These are phyloP conservation scores for Zymoseptoria pseudotritici DNA, from an alignment of 2,329 filamentous ascomycete species.

Conservation along the genomic window DNA sequence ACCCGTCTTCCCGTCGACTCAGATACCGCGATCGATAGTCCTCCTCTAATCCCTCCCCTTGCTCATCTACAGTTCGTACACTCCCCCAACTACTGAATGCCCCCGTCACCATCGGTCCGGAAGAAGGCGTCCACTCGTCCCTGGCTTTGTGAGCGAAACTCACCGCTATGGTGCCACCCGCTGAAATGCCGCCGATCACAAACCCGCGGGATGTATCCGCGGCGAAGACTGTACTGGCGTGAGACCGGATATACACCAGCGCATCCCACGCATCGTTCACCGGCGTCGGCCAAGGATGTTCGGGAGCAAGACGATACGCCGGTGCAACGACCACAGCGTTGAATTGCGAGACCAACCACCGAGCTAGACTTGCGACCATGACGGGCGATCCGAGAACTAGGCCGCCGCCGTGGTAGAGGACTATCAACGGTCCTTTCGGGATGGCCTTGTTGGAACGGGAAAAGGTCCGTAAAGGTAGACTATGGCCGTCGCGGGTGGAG, in stretches of 20 bases:
- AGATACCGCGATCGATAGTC: conserved; percentile 32
- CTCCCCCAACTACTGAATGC: conserved; percentile 39
- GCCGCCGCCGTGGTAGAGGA: conserved; percentile 21
- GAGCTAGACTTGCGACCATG: conserved; percentile 10
- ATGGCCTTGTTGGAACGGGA: no score
- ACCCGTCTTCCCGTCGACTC: conserved; percentile 35
- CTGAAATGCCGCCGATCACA: conserved; percentile 40
- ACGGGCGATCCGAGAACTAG: conserved; percentile 11
- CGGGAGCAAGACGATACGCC: conserved; percentile 38
- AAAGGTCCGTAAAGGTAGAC: conserved; percentile 7
- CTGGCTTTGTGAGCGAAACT: conserved; percentile 35
- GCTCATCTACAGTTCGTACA: conserved; percentile 31
- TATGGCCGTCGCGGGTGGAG: conserved; percentile 9
- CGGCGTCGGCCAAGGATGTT: conserved; percentile 38
- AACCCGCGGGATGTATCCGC: conserved; percentile 36
- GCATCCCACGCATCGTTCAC: conserved; percentile 40
- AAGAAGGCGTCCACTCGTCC: conserved; percentile 16
- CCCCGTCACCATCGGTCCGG: conserved; percentile 4
- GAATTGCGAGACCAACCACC: conserved; percentile 8
- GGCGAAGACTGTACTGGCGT: conserved; percentile 27
- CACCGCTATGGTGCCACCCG: conserved; percentile 35
- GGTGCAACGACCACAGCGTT: conserved; percentile 10
- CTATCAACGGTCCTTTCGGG: conserved; percentile 12
- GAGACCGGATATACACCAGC: conserved; percentile 36
- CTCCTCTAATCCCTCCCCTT: conserved; percentile 19